Evolutionary conservation across 192 early-diverging fungal genomes (phyloP), one percentile per base, ranked within the genome.

Genomic region (Rhizophagus clarus): DNA sequence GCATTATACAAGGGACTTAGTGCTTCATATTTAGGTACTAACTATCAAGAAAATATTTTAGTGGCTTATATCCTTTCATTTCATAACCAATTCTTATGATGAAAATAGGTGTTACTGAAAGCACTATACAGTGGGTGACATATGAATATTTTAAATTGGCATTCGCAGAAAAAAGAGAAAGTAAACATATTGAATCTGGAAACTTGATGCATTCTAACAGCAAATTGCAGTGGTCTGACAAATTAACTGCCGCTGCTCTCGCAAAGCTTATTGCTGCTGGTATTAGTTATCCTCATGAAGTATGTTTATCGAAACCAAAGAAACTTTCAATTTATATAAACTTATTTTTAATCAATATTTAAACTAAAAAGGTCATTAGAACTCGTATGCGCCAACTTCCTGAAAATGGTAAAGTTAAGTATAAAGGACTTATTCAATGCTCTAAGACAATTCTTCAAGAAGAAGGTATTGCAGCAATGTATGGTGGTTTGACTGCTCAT

Each of bases 401-500:
- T 4, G 91, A 88, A 45, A 83, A 89, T 72, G 94, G 92, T 40
- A 75, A 86, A 2, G 80, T 81, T 20, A 96, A 95, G 84, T 98
- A 97, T 81, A 92, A 81, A 20, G 95, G 96, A 9, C 80, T 99
- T 62, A 83, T 84, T 17, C 86, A 88, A 64, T 88, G 87, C 9
- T 74, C 87, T 11, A 85, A 79, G 29, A 80, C 87, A 10, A 92
- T 96, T 31, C 85, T 89, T 45, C 81, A 74, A 29, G 94, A 97
- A 76, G 97, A 99, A 83, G 97, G 97, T 61, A 45, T 96, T 8
- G 85, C 85, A 20, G 95, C 94, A 2, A 83, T 99, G 26, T 99
- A 99, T 79, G 95, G 96, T 64, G 97, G 97, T n/a, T 89, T 99
- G 89, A 93, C 95, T 17, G 94, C 96, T 2, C 97, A 98, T 86